These are phyloP conservation scores for Saccharomyces eubayanus DNA, from an alignment of 805 yeast species.

Conservation along the genomic window DNA sequence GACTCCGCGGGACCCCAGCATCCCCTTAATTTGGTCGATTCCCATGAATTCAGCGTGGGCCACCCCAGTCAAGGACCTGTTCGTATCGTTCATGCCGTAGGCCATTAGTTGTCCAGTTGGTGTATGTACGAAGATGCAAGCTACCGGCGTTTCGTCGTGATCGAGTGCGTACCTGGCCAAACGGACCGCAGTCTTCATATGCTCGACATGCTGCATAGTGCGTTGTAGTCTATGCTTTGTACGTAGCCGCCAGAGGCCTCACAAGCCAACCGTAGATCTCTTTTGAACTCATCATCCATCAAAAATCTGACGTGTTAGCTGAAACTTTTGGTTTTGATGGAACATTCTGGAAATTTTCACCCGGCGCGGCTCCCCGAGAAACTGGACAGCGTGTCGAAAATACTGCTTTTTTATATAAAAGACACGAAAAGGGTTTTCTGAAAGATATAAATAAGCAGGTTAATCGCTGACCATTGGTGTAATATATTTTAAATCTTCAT, in stretches of 20 bases:
- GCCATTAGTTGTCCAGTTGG: conserved; percentile 46
- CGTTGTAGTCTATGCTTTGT: neutral
- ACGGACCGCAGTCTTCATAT: conserved; percentile 45
- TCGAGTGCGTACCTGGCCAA: conserved; percentile 58
- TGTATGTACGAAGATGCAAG: conserved; percentile 57
- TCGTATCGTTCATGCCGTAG: conserved; percentile 79
- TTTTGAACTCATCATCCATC: neutral
- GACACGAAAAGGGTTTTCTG: neutral
- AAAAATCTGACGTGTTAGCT: neutral
- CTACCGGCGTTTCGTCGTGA: conserved; percentile 76
- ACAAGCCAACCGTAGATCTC: neutral
- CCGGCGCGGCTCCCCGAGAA: neutral
- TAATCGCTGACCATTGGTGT: neutral
- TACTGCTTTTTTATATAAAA: neutral
- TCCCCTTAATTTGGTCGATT: conserved; percentile 43
- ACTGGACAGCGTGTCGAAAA: neutral
- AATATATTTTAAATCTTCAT: neutral
- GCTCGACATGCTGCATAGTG: conserved; percentile 17
- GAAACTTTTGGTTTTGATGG: neutral
- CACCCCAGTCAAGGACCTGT: conserved; percentile 75
- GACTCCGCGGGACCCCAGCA: conserved; percentile 18
- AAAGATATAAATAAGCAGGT: neutral
- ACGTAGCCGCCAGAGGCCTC: neutral
- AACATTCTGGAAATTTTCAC: conserved; percentile 4
- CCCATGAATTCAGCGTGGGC: conserved; percentile 91